Evolutionary conservation across 805 yeast genomes (phyloP), one percentile per base, ranked within the genome.

Genomic region (Candida corydali): DNA sequence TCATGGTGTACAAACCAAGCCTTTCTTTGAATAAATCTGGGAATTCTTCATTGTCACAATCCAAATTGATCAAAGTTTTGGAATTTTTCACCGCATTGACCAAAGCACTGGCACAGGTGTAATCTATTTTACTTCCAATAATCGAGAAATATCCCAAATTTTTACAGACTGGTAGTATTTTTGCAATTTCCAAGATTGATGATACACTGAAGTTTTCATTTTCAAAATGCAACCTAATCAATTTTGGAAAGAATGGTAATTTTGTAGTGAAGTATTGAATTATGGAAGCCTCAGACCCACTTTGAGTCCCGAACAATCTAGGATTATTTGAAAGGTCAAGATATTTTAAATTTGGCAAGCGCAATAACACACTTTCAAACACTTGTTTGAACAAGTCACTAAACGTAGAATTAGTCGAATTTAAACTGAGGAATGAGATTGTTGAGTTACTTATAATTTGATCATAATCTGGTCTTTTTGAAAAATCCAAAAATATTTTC

Each of bases 1-100:
- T 75, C 81, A 89, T 80, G 32, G 93, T 75, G 47, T 83, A 80
- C 29, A 85, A 70, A 1, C 94, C 93, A 40, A 88, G 75, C 49
- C 80, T 75, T 28, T 87, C 84, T 49, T 76, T 78, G 44, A 82
- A 70, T 34, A 71, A 65, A 36, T 73, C 75, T 9, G 89, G 81
- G 45, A 85, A 69, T 15, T 68, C 59, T 15, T 70, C 79, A 39
- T 70, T 70, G 47, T 85, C 89, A 34, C 85, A 66, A 46, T 83
- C 93, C 26, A 86, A 59, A 11, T 80, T 76, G 35, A 79, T 75
- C 31, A 89, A 61, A n/a, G 80, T 70, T 17, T 70, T 70, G 0
- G 88, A 76, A 36, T 74, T 69, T 50, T 78, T 77, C n/a, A 83
- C 77, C 3, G 86, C 82, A 31, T 79, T 77, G 36, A 84, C 76